A percentile compares a stretch with the other conserved stretches of the same genome.
phyloP scores from a whole-genome alignment of 78 protist species.

The Chrysochromulina parva region DNA sequence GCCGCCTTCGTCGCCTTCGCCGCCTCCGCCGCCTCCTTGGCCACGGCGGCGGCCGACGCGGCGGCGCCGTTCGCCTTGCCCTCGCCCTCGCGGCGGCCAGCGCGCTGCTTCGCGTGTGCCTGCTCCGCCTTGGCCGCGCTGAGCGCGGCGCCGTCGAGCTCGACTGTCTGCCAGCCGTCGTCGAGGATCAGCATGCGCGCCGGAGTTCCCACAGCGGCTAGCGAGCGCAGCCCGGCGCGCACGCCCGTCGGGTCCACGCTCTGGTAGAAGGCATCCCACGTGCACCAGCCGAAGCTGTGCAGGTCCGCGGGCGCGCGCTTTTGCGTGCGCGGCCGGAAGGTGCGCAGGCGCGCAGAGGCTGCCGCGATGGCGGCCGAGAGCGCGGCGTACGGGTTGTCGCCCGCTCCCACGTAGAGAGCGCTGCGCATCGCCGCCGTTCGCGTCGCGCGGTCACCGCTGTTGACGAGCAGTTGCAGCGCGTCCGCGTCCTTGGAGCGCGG shows the following conservation, averaged over 20 bases:
- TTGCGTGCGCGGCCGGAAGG: slow-evolving; percentile 2
- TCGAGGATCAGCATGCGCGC: slow-evolving; percentile 30
- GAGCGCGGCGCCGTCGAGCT: slow-evolving; percentile 25
- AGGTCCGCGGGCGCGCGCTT: slow-evolving; percentile 14
- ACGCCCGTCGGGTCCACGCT: slow-evolving; percentile 27
- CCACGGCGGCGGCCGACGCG: no score
- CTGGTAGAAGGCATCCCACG: slow-evolving; percentile 53
- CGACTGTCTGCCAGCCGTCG: slow-evolving; percentile 48
- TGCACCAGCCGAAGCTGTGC: slow-evolving; percentile 50
- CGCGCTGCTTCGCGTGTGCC: no score
- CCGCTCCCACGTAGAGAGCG: neutral
- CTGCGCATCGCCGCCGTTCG: neutral
- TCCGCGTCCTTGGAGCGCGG: neutral
- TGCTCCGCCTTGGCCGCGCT: neutral
- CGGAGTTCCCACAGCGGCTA: slow-evolving; percentile 20
- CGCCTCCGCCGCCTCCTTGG: no score
- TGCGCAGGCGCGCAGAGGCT: slow-evolving; percentile 2
- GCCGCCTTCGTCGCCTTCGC: no score
- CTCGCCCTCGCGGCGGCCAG: no score
- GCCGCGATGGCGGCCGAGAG: neutral
- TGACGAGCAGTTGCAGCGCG: neutral
- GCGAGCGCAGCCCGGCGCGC: slow-evolving; percentile 9
- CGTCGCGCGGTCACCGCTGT: neutral
- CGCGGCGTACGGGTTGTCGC: neutral
- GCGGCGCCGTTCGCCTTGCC: no score